Percentiles rank a stretch among this genome's conserved stretches.
Evolutionary conservation across 495 filamentous ascomycete species (phyloP).

Genomic region (Neurospora discreta): DNA sequence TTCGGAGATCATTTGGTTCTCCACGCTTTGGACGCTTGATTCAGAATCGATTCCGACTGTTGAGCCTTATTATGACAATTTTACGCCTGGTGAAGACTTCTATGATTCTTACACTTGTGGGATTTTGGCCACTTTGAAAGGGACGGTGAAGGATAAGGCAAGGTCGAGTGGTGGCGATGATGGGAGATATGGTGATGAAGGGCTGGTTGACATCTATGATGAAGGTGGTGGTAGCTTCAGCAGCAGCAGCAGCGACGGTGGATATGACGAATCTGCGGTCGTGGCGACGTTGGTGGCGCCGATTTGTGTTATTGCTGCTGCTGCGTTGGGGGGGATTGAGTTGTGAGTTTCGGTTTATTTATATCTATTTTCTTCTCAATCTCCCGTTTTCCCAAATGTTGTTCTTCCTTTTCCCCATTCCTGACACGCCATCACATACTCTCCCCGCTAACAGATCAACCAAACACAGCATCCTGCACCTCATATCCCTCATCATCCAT

Average conservation of each 20-base stretch:
- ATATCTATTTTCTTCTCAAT: background rate
- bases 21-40: background rate
- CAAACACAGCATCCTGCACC: constrained; percentile 24
- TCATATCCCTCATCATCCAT: constrained; percentile 28
- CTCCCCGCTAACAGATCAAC: constrained; percentile 1
- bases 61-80: background rate
- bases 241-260: too few species aligned
- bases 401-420: background rate
- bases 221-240: too few species aligned
- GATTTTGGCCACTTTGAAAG: background rate
- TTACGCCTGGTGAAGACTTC: background rate
- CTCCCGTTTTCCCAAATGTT: background rate
- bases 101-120: background rate
- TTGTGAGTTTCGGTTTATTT: constrained; percentile 24
- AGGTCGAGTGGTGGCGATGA: background rate
- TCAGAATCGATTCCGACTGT: background rate
- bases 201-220: background rate
- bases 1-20: constrained; percentile 17
- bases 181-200: background rate
- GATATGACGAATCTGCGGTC: background rate
- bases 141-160: background rate
- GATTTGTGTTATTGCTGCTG: constrained; percentile 8
- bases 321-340: constrained; percentile 26
- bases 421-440: background rate
- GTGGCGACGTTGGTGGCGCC: background rate